phyloP scores from a whole-genome alignment of 441 rosid genomes.

The Kokia cookei region DNA sequence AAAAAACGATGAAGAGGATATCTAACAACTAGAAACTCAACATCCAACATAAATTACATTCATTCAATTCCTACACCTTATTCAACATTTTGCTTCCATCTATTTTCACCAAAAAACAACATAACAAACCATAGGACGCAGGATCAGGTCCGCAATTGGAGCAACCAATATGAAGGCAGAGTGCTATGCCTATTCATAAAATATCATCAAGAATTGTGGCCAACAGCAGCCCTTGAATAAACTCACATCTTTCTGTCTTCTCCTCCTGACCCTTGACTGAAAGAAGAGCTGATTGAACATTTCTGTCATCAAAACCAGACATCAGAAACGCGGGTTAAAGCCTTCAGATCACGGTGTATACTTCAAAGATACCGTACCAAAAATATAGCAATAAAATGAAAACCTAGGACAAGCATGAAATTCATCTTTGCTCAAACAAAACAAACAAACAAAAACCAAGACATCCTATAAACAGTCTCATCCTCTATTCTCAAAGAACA shows the following conservation, averaged over 20 bases:
- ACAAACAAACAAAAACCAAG: not conserved
- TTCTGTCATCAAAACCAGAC: slow-evolving; percentile 30
- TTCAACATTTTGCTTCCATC: slow-evolving; percentile 26
- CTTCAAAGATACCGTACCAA: not conserved
- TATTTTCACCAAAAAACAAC: slow-evolving; percentile 17
- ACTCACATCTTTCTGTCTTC: slow-evolving; percentile 65
- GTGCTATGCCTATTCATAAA: slow-evolving; percentile 39
- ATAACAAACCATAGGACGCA: slow-evolving; percentile 21
- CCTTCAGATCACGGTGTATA: too few relatives aligned
- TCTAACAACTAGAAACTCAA: not conserved
- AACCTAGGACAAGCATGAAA: not conserved
- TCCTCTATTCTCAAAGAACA: not conserved
- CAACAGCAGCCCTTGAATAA: slow-evolving; percentile 66
- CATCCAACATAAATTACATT: slow-evolving; percentile 23
- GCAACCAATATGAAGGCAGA: not conserved
- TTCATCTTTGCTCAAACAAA: not conserved
- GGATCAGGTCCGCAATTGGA: slow-evolving; percentile 10
- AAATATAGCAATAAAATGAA: not conserved
- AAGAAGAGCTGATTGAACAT: slow-evolving; percentile 36
- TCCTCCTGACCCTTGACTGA: slow-evolving; percentile 72
- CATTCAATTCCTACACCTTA: slow-evolving; percentile 33
- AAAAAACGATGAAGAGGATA: slow-evolving; percentile 5
- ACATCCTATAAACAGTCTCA: not conserved
- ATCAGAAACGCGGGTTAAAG: not conserved
- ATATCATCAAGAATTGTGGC: slow-evolving; percentile 65